Percentiles rank a stretch among this genome's conserved stretches.
phyloP scores from a whole-genome alignment of 352 stramenopile genomes.

The Blastocystis sp. region DNA sequence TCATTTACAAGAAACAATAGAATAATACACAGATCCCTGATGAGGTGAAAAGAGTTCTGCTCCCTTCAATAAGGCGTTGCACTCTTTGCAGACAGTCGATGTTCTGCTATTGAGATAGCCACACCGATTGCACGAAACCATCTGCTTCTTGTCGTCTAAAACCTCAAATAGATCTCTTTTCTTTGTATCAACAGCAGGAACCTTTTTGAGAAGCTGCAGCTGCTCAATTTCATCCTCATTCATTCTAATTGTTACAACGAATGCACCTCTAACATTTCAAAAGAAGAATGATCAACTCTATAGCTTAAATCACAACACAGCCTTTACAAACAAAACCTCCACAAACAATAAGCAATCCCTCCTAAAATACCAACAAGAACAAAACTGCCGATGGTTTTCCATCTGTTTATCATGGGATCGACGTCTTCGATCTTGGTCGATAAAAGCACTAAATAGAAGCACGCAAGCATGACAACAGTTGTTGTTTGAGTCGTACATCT shows the following conservation, averaged over 20 bases:
- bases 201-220: background rate
- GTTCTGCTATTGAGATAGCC: background rate
- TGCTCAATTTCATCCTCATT: background rate
- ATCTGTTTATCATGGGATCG: background rate
- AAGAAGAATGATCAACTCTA: background rate
- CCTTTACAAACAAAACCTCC: background rate
- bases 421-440: conserved; percentile 38
- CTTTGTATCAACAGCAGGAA: background rate
- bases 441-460: background rate
- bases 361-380: background rate
- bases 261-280: background rate
- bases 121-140: background rate
- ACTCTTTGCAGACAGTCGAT: conserved; percentile 36
- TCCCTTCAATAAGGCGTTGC: background rate
- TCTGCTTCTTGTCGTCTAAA: background rate
- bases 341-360: background rate
- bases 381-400: background rate
- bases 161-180: background rate
- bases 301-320: background rate
- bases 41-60: background rate
- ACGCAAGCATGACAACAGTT: background rate
- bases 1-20: background rate
- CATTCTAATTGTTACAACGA: background rate
- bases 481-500: conserved; percentile 7
- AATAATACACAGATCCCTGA: background rate